Conservation (phyloP, 352 stramenopile genomes). For the Discostella stelligera region DNA sequence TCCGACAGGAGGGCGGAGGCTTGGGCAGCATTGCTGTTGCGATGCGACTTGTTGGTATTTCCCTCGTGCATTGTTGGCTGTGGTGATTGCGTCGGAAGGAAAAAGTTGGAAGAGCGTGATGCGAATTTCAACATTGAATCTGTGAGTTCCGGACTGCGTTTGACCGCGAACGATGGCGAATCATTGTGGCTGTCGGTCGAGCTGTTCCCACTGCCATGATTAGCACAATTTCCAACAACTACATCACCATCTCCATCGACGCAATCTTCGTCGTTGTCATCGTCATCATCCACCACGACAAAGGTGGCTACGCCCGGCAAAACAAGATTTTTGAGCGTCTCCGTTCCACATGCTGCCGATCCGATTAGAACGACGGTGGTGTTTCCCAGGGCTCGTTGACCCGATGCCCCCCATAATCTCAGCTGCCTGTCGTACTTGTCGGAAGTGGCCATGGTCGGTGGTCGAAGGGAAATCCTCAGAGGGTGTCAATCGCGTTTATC, state of each 20-base stretch:
- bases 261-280: conserved; percentile 7
- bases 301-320: conserved; percentile 85
- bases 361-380: conserved; percentile 90
- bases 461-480: too few relatives aligned
- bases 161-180: conserved; percentile 56
- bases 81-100: conserved; percentile 17
- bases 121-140: conserved; percentile 30
- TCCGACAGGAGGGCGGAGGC: conserved; percentile 87
- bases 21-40: conserved; percentile 82
- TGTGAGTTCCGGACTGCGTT: conserved; percentile 8
- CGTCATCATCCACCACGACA: conserved; percentile 90
- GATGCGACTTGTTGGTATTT: conserved; percentile 63
- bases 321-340: conserved; percentile 97
- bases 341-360: conserved; percentile 89
- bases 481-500: too few relatives aligned
- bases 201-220: conserved; percentile 76
- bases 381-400: conserved; percentile 87
- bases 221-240: not conserved
- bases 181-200: too few relatives aligned
- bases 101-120: conserved; percentile 38
- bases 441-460: conserved; percentile 71
- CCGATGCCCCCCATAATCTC: conserved; percentile 93
- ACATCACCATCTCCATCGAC: not conserved
- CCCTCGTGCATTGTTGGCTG: conserved; percentile 5
- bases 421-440: conserved; percentile 99